Percentiles rank a stretch among this genome's conserved stretches.
Evolutionary conservation across 192 early-diverging fungal species (phyloP).

Genomic region (Coemansia reversa): DNA sequence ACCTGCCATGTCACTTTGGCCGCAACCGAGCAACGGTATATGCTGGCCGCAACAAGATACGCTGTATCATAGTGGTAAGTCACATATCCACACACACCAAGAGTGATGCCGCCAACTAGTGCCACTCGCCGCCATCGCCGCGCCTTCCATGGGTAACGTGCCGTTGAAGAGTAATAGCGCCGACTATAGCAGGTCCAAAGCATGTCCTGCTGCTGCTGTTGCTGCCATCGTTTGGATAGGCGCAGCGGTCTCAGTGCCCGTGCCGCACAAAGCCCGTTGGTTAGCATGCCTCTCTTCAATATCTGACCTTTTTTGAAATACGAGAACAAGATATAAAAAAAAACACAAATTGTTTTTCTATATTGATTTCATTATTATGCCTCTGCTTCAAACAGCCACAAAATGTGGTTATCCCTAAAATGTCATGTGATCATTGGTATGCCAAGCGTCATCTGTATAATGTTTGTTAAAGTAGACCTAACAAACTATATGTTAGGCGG

Average conservation of each 20-base stretch:
- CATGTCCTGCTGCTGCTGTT: not conserved
- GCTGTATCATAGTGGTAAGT: conserved; percentile 49
- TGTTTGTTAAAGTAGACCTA: too few species aligned
- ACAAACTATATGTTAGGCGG: too few species aligned
- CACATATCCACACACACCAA: conserved; percentile 17
- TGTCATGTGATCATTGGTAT: too few species aligned
- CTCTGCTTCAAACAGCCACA: too few species aligned
- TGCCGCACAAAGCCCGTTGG: not conserved
- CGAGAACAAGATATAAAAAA: not conserved
- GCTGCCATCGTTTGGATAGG: not conserved
- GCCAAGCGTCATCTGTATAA: too few species aligned
- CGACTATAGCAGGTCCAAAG: not conserved
- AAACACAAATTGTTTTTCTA: not conserved
- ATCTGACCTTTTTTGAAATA: not conserved
- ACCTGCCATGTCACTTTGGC: conserved; percentile 38
- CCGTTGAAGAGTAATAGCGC: not conserved
- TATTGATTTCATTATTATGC: too few species aligned
- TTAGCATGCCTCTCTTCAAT: not conserved
- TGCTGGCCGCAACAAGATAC: conserved; percentile 35
- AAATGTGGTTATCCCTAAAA: too few species aligned
- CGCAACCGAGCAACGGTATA: conserved; percentile 34
- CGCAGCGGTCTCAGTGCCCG: not conserved
- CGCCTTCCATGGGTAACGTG: not conserved
- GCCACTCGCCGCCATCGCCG: conserved; percentile 21
- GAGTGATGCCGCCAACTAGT: not conserved